Conservation (phyloP, 2,329 filamentous ascomycete species). For the Reticulascus tulasneorum region DNA sequence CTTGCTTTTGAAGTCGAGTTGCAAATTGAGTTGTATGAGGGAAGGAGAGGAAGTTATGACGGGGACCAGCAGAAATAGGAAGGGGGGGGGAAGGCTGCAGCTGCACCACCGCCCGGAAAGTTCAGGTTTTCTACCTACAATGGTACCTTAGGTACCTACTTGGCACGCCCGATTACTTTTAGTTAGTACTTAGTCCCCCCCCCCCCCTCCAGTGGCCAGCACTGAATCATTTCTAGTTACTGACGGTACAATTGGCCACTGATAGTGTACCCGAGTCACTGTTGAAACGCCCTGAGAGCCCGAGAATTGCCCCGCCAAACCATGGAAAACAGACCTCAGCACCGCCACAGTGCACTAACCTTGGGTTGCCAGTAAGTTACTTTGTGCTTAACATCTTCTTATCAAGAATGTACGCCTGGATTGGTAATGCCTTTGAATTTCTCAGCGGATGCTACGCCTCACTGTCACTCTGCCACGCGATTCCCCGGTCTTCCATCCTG, state of each 20-base stretch:
- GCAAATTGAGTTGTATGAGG: conserved; percentile 17
- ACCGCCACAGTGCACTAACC: conserved; percentile 10
- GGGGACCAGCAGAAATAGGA: conserved; percentile 23
- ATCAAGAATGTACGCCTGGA: conserved; percentile 3
- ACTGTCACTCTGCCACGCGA: conserved; percentile 1
- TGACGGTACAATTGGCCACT: no score
- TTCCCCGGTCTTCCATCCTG: conserved; percentile 9
- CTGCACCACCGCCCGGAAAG: conserved; percentile 5
- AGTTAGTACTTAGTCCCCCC: no score
- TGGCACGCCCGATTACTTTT: no score
- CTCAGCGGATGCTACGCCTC: conserved; percentile 7
- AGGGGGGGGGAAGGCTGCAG: conserved; percentile 12
- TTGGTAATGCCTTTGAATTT: conserved; percentile 5
- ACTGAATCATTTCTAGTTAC: no score
- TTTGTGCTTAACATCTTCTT: no score
- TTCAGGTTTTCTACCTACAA: conserved; percentile 1
- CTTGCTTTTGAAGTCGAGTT: conserved; percentile 13
- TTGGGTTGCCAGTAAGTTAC: no score
- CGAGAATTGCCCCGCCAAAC: not conserved
- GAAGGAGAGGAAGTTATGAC: conserved; percentile 13
- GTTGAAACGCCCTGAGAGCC: no score
- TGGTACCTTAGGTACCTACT: not conserved
- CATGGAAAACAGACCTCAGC: conserved; percentile 2
- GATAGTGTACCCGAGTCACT: no score
- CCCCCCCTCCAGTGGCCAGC: no score